Conservation (phyloP, 768 basidiomycete genomes). For the Podaxis rugospora region DNA sequence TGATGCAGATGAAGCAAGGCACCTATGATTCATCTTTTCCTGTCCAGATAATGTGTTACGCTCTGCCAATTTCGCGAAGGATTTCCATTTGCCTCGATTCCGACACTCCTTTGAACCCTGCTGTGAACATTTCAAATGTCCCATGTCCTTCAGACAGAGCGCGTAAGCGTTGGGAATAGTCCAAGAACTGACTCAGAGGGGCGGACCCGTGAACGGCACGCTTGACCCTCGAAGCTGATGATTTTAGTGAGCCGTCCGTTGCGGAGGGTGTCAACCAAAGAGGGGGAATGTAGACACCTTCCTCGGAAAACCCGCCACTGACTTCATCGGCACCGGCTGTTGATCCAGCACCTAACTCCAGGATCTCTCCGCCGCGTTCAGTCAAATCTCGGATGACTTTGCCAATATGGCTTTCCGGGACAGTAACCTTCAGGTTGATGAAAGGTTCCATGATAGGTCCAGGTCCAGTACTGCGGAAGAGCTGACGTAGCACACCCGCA, state of each 20-base stretch:
- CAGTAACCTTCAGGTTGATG: slow-evolving; percentile 61
- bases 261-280: slow-evolving; percentile 69
- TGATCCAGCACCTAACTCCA: slow-evolving; percentile 55
- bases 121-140: slow-evolving; percentile 70
- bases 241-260: not conserved
- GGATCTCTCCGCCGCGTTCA: slow-evolving; percentile 75
- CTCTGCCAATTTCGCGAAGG: slow-evolving; percentile 73
- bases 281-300: slow-evolving; percentile 74
- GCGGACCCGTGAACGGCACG: slow-evolving; percentile 69
- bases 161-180: slow-evolving; percentile 74
- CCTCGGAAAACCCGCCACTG: slow-evolving; percentile 44
- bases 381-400: slow-evolving; percentile 82
- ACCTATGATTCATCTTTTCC: slow-evolving; percentile 35
- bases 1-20: slow-evolving; percentile 75
- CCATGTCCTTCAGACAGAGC: slow-evolving; percentile 83
- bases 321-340: slow-evolving; percentile 29
- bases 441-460: slow-evolving; percentile 82
- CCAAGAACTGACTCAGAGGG: slow-evolving; percentile 77
- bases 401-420: slow-evolving; percentile 64
- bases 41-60: slow-evolving; percentile 29
- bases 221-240: slow-evolving; percentile 32
- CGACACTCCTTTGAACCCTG: slow-evolving; percentile 71
- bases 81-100: slow-evolving; percentile 65
- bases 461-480: slow-evolving; percentile 56
- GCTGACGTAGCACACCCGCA: slow-evolving; percentile 58